These are phyloP conservation scores for Pelargonium australe DNA, from an alignment of 441 rosid genomes.

Conservation along the genomic window DNA sequence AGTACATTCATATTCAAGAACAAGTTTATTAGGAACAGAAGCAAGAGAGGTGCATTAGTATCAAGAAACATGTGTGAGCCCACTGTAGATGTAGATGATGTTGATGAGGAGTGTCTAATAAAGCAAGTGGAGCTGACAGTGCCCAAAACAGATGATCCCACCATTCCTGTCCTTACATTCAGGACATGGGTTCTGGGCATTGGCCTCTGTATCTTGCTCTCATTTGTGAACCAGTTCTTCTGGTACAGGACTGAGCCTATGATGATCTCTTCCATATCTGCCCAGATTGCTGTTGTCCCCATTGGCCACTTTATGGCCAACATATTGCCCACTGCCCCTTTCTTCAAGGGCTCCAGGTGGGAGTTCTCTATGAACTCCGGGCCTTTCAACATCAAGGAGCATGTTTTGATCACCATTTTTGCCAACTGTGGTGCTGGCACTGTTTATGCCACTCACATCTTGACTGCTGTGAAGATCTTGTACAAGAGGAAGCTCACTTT, in stretches of 20 bases:
- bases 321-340: slow-evolving; percentile 34
- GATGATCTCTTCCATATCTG: slow-evolving; percentile 47
- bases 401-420: slow-evolving; percentile 77
- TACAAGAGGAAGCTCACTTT: slow-evolving; percentile 53
- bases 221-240: slow-evolving; percentile 80
- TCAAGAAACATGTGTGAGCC: no score
- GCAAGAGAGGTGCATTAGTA: no score
- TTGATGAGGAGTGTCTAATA: slow-evolving; percentile 24
- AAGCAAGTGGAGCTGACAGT: slow-evolving; percentile 71
- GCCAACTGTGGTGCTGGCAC: slow-evolving; percentile 73
- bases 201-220: slow-evolving; percentile 45
- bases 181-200: slow-evolving; percentile 80
- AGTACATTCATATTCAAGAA: no score
- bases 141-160: slow-evolving; percentile 62
- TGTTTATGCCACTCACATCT: slow-evolving; percentile 68
- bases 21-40: no score
- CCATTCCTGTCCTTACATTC: slow-evolving; percentile 56
- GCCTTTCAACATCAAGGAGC: slow-evolving; percentile 72
- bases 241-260: slow-evolving; percentile 70
- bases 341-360: slow-evolving; percentile 40
- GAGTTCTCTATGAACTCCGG: slow-evolving; percentile 65
- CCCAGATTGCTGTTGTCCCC: slow-evolving; percentile 75
- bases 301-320: slow-evolving; percentile 64
- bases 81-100: no score
- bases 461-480: slow-evolving; percentile 56